A percentile compares a stretch with the other conserved stretches of the same genome.
phyloP scores from a whole-genome alignment of 108 stramenopile species.

The Skeletonema costatum region DNA sequence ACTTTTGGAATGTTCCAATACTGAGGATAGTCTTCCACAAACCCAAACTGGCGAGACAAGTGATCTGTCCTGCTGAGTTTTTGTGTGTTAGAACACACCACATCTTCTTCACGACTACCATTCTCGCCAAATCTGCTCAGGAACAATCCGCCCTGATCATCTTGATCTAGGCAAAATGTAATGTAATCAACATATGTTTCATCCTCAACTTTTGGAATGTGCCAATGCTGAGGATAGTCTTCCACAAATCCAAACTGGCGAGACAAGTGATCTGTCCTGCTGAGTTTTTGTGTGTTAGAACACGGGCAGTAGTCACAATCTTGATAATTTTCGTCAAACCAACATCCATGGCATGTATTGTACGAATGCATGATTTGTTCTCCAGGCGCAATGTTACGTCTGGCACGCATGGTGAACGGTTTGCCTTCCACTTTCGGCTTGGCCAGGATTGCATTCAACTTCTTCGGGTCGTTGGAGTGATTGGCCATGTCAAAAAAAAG shows the following conservation, averaged over 20 bases:
- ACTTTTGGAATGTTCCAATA: neutral
- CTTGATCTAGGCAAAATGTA: too few species aligned
- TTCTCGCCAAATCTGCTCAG: too few species aligned
- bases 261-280: constrained; percentile 27
- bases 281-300: constrained; percentile 3
- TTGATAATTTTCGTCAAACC: constrained; percentile 10
- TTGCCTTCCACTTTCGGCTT: constrained; percentile 17
- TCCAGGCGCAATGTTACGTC: constrained; percentile 28
- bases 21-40: constrained; percentile 44
- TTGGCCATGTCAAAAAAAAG: constrained; percentile 48
- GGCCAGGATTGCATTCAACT: constrained; percentile 26
- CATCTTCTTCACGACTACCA: too few species aligned
- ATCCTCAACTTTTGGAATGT: neutral
- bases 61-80: constrained; percentile 23
- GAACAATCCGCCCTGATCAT: too few species aligned
- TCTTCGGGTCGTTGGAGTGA: constrained; percentile 44
- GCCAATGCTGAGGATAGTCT: constrained; percentile 23
- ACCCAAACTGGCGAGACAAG: constrained; percentile 39
- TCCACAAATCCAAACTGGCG: constrained; percentile 47
- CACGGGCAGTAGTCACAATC: constrained; percentile 12
- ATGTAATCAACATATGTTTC: neutral
- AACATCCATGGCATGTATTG: constrained; percentile 31
- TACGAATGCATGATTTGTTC: constrained; percentile 45
- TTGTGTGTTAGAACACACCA: neutral
- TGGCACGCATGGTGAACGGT: constrained; percentile 20